These are phyloP conservation scores for Cladosporium cucumerinum DNA, from an alignment of 2,329 filamentous ascomycete genomes.

Conservation along the genomic window DNA sequence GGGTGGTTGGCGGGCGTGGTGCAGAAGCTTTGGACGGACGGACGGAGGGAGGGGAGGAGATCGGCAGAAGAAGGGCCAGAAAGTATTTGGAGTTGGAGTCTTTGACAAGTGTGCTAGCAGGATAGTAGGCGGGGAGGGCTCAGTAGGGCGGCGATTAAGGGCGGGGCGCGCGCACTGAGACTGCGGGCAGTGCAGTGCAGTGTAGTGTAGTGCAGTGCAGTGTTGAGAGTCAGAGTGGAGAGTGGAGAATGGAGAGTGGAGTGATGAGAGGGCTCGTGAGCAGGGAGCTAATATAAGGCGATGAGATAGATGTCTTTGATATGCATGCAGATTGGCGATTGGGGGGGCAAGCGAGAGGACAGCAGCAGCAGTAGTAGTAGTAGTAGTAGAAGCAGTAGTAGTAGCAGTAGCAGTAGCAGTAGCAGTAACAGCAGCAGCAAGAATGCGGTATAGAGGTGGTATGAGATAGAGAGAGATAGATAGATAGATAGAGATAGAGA, in stretches of 20 bases:
- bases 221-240: slow-evolving; percentile 4
- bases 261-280: neutral
- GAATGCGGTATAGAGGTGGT: neutral
- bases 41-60: neutral
- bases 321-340: neutral
- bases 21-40: slow-evolving; percentile 1
- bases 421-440: too few relatives aligned
- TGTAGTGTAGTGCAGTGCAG: neutral
- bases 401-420: too few relatives aligned
- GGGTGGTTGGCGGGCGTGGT: neutral
- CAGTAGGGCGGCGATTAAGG: slow-evolving; percentile 3
- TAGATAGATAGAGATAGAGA: neutral
- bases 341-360: neutral
- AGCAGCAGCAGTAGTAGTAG: too few relatives aligned
- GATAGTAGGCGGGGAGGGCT: neutral
- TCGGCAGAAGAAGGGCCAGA: neutral
- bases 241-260: neutral
- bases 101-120: neutral
- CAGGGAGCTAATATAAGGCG: neutral
- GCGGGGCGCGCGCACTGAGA: neutral
- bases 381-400: too few relatives aligned
- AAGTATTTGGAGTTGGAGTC: neutral
- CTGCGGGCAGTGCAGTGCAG: neutral
- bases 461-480: neutral
- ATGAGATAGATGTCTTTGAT: neutral